Evolutionary conservation across 1,284 basidiomycete genomes (phyloP), one percentile per base, ranked within the genome.

Genomic region (Cutaneotrichosporon spelunceum): DNA sequence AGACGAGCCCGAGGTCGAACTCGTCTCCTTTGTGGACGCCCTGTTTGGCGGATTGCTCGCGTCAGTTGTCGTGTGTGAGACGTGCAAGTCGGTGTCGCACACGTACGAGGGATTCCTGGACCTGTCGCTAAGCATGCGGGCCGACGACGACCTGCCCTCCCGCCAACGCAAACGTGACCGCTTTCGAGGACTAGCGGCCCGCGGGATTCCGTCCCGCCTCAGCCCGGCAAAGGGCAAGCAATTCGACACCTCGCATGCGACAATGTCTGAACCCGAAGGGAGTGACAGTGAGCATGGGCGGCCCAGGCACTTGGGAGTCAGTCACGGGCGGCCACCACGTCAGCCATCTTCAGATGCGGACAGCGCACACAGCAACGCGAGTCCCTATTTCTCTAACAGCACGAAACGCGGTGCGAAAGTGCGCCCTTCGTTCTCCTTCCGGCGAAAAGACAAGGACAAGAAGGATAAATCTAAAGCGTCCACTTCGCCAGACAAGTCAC

Each of bases 71-170:
- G 89, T 97, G 4, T 97, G 93, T 77, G 91, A 93, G 72, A 87
- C 87, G 60, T 97, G 93, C 84, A 93, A 93, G 76, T 81, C 82
- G 57, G 84, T 83, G 48, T 94, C 91, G 4, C 88, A 91, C 68
- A 94, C 91, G 13, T 90, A 90, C 72, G 91, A 94, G 77, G 91
- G 93, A 72, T 97, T 97, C 76, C 88, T 90, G 75, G 93, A 96
- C 78, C 86, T 97, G 68, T 91, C 90, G 54, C 82, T 97, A 70
- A 87, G 94, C 72, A 88, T 90, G 73, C 85, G 88, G 1, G 89
- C 66, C 2, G 72, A 73, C 53, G 68, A 60, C 23, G 68, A 63
- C 23, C 39, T 14, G 11, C 24, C 39, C 0, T 42, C 53, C 2
- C 44, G 39, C 4, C 21, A 42, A n/a, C 29, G 61, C 14, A 60